Evolutionary conservation across 768 basidiomycete genomes (phyloP).

Genomic region (Collybiopsis confluens): DNA sequence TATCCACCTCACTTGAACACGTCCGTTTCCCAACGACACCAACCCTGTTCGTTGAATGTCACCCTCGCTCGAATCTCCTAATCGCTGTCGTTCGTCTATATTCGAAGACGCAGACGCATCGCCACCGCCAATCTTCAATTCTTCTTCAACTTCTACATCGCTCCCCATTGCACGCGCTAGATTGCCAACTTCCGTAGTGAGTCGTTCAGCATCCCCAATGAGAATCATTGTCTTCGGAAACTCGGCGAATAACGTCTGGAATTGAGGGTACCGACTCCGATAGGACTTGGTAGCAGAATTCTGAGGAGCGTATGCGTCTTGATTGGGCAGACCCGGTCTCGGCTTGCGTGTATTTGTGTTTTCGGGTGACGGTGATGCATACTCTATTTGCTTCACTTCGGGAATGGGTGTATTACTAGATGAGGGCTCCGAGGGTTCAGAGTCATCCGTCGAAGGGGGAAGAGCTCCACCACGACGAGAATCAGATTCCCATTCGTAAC

Average conservation of each 20-base stretch:
- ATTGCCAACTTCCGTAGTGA: conserved; percentile 43
- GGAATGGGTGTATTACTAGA: not conserved
- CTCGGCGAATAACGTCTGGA: conserved; percentile 37
- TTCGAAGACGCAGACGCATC: too few species aligned
- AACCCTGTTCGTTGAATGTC: conserved; percentile 22
- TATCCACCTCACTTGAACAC: conserved; percentile 27
- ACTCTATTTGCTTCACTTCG: not conserved
- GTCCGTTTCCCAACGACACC: not conserved
- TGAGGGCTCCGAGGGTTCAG: not conserved
- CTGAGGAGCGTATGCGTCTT: conserved; percentile 21
- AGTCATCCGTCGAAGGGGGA: not conserved
- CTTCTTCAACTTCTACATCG: conserved; percentile 16
- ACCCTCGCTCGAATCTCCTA: not conserved
- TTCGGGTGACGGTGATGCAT: not conserved
- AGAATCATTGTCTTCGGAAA: conserved; percentile 44
- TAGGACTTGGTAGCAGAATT: conserved; percentile 4
- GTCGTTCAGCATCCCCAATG: conserved; percentile 47
- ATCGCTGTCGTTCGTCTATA: not conserved
- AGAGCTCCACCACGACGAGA: not conserved
- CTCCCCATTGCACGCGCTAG: conserved; percentile 34
- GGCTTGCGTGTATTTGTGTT: not conserved
- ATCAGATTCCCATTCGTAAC: conserved; percentile 1
- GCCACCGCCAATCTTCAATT: not conserved
- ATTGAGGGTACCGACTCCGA: conserved; percentile 19
- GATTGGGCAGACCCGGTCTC: conserved; percentile 7